These are phyloP conservation scores for Chaetomiaceae sp. DNA, from an alignment of 2,329 filamentous ascomycete species.

Conservation along the genomic window DNA sequence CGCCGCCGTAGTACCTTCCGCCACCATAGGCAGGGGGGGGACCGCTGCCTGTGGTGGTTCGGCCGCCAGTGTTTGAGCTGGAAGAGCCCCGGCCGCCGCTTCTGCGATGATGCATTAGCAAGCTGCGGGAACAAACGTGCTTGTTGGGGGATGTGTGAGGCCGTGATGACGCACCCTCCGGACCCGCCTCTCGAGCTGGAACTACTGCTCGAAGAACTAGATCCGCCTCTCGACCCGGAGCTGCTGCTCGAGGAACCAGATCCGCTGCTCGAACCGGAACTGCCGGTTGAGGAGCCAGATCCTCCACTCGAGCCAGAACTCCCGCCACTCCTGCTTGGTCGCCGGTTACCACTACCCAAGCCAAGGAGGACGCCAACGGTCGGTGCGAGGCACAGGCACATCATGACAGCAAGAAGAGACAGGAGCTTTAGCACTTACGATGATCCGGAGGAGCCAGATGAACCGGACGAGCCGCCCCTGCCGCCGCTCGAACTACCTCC, in stretches of 20 bases:
- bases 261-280: neutral
- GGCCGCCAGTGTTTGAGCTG: constrained; percentile 39
- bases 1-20: constrained; percentile 63
- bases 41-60: constrained; percentile 55
- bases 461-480: constrained; percentile 22
- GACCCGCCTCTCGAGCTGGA: neutral
- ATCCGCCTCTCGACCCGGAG: too few species aligned
- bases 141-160: neutral
- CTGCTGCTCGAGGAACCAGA: neutral
- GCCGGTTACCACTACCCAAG: neutral
- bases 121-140: neutral
- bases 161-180: constrained; percentile 2
- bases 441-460: constrained; percentile 20
- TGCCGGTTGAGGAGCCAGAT: neutral
- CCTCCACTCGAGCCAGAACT: neutral
- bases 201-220: neutral
- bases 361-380: neutral
- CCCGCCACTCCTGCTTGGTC: neutral
- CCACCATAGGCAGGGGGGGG: constrained; percentile 54
- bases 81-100: constrained; percentile 23
- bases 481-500: constrained; percentile 35
- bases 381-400: neutral
- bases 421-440: constrained; percentile 4
- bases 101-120: constrained; percentile 15
- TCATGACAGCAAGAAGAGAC: neutral